A percentile compares a stretch with the other conserved stretches of the same genome.
phyloP scores from a whole-genome alignment of 2,329 filamentous ascomycete species.

The Xylaria sp. region DNA sequence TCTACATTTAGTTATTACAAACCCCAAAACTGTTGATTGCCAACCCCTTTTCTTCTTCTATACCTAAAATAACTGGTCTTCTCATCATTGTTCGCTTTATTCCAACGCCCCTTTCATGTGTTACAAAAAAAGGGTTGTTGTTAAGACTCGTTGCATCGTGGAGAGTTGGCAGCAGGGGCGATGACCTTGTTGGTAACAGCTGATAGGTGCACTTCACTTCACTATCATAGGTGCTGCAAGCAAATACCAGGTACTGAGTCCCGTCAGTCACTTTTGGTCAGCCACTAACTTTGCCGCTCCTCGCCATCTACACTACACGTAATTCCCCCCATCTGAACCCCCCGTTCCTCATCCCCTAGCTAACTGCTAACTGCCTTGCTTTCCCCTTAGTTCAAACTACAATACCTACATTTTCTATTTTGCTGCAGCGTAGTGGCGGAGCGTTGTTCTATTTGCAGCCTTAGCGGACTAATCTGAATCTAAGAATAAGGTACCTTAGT shows the following conservation, averaged over 20 bases:
- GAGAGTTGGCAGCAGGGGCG: conserved; percentile 1
- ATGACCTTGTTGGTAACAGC: conserved; percentile 6
- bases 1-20: background rate
- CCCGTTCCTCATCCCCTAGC: conserved; percentile 14
- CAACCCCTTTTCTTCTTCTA: background rate
- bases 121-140: background rate
- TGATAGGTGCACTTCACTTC: conserved; percentile 6
- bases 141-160: background rate
- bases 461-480: conserved; percentile 20
- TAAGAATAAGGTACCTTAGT: conserved; percentile 13
- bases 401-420: background rate
- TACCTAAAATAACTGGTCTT: background rate
- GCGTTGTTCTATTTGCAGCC: conserved; percentile 29
- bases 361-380: conserved; percentile 23
- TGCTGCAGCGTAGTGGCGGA: conserved; percentile 15
- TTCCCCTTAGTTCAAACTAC: conserved; percentile 11
- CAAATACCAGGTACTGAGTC: conserved; percentile 11
- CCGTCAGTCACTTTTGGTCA: conserved; percentile 1
- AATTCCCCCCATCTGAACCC: conserved; percentile 10
- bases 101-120: background rate
- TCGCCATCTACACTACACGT: conserved; percentile 16
- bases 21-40: background rate
- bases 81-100: background rate
- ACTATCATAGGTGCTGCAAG: background rate
- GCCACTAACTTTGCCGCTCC: conserved; percentile 19